These are phyloP conservation scores for Peribolospora kevripleyi DNA, from an alignment of 768 basidiomycete species.

Conservation along the genomic window DNA sequence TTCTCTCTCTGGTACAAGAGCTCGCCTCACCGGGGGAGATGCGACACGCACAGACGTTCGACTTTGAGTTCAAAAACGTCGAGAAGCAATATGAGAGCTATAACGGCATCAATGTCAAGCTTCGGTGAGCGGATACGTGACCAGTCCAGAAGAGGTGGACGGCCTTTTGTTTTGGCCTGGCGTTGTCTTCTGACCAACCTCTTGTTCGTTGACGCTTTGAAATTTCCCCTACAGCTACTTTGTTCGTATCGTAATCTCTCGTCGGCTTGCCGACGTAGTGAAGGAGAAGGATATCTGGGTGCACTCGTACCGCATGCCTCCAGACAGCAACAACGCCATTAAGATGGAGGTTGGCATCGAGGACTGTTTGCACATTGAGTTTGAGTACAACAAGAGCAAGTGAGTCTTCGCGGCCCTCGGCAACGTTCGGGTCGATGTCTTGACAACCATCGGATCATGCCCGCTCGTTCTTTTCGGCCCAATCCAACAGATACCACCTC, in stretches of 20 bases:
- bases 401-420: conserved; percentile 21
- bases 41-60: conserved; percentile 84
- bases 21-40: conserved; percentile 89
- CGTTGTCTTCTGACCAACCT: background rate
- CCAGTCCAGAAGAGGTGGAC: background rate
- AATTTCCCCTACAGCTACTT: conserved; percentile 41
- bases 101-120: conserved; percentile 92
- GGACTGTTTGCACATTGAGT: conserved; percentile 95
- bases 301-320: conserved; percentile 94
- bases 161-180: background rate
- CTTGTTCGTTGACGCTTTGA: background rate
- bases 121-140: conserved; percentile 34
- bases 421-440: background rate
- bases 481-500: conserved; percentile 57
- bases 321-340: conserved; percentile 90
- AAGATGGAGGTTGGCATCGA: conserved; percentile 99
- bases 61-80: conserved; percentile 95
- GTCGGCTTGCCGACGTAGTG: conserved; percentile 72
- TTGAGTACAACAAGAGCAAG: conserved; percentile 99
- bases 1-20: conserved; percentile 83
- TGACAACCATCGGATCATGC: background rate
- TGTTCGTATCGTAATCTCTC: conserved; percentile 65
- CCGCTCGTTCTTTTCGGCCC: background rate
- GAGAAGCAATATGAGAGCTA: conserved; percentile 99
- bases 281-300: conserved; percentile 96